Conservation (phyloP, 192 early-diverging fungal genomes). For the Jimgerdemannia lactiflua region DNA sequence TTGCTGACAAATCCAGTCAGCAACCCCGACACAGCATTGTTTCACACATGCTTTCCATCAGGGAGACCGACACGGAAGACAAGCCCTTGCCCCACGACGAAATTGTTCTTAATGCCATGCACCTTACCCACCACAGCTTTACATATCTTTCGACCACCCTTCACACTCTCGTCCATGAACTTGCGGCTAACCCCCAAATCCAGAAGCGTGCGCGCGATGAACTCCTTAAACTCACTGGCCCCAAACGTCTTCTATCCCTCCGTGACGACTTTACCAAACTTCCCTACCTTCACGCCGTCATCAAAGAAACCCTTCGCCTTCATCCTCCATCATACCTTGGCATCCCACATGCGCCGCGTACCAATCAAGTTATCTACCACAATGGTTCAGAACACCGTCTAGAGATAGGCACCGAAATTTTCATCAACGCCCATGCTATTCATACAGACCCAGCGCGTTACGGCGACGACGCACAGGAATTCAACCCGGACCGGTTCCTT, state of each 20-base stretch:
- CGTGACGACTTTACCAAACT: slow-evolving; percentile 1
- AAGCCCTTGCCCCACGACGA: slow-evolving; percentile 20
- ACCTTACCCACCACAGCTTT: slow-evolving; percentile 29
- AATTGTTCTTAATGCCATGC: slow-evolving; percentile 22
- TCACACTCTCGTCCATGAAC: slow-evolving; percentile 29
- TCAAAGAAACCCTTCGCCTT: slow-evolving; percentile 25
- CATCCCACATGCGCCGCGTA: slow-evolving; percentile 32
- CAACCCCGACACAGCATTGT: neutral
- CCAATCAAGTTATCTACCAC: slow-evolving; percentile 29
- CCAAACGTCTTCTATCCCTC: slow-evolving; percentile 5
- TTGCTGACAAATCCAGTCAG: neutral
- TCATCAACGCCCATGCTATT: slow-evolving; percentile 41
- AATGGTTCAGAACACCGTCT: slow-evolving; percentile 29
- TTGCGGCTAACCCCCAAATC: slow-evolving; percentile 35
- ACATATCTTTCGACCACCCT: slow-evolving; percentile 20
- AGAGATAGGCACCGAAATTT: slow-evolving; percentile 15
- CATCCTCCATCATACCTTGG: slow-evolving; percentile 15
- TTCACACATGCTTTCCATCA: slow-evolving; percentile 1
- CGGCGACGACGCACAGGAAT: slow-evolving; percentile 27
- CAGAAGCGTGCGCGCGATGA: slow-evolving; percentile 34
- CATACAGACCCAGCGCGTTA: slow-evolving; percentile 38
- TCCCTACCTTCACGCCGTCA: slow-evolving; percentile 16
- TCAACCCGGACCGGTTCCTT: slow-evolving; percentile 42
- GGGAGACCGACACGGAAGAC: slow-evolving; percentile 3
- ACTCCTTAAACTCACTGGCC: neutral